Conservation (phyloP, 2,329 filamentous ascomycete species). For the Alternaria triticina region DNA sequence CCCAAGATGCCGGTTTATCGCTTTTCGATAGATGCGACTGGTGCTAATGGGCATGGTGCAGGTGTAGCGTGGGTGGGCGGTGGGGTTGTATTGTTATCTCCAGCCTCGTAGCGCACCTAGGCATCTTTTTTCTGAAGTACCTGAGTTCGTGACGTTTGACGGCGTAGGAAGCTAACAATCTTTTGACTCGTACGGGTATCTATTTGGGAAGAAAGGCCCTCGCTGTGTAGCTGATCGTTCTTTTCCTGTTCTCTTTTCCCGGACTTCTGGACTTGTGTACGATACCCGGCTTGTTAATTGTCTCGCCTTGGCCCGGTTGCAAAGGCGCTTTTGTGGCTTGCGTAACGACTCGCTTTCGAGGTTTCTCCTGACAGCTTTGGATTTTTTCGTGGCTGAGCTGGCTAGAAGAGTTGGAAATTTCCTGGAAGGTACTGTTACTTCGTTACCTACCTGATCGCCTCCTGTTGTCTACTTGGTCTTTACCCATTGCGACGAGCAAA, state of each 20-base stretch:
- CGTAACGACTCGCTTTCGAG: not conserved
- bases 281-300: not conserved
- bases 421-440: not conserved
- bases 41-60: slow-evolving; percentile 2
- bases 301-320: not conserved
- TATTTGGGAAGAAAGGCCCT: not conserved
- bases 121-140: not conserved
- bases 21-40: slow-evolving; percentile 7
- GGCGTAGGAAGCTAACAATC: not conserved
- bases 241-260: too few relatives aligned
- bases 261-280: not conserved
- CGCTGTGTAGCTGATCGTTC: not conserved
- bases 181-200: not conserved
- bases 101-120: not conserved
- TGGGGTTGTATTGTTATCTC: not conserved
- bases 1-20: not conserved
- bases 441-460: not conserved
- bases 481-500: not conserved
- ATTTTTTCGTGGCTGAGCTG: not conserved
- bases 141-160: not conserved
- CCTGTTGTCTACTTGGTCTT: not conserved
- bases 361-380: not conserved
- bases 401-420: not conserved
- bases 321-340: slow-evolving; percentile 1
- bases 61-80: not conserved